Evolutionary conservation across 129 eudicot species (phyloP).

Genomic region (Ambrosia artemisiifolia): DNA sequence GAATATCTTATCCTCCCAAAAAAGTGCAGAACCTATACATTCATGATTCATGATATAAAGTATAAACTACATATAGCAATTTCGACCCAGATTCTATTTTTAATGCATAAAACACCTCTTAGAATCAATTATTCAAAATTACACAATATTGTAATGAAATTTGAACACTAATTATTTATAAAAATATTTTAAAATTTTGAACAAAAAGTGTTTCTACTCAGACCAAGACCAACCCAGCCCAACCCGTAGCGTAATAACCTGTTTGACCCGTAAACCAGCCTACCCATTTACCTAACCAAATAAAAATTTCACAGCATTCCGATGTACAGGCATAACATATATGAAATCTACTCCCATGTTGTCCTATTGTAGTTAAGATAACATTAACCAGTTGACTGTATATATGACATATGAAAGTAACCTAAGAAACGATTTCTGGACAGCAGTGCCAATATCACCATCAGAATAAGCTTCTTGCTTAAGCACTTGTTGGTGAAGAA

Average conservation of each 20-base stretch:
- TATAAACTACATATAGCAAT: too few relatives aligned
- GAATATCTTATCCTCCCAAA: too few relatives aligned
- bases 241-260: neutral
- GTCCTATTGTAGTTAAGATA: neutral
- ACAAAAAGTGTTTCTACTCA: neutral
- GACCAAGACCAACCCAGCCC: neutral
- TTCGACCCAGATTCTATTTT: too few relatives aligned
- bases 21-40: too few relatives aligned
- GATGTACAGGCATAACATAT: neutral
- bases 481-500: constrained; percentile 78
- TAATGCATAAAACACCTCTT: too few relatives aligned
- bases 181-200: neutral
- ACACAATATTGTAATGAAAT: too few relatives aligned
- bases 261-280: neutral
- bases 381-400: constrained; percentile 5
- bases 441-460: constrained; percentile 70
- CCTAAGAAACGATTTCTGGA: constrained; percentile 82
- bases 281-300: too few relatives aligned
- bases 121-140: too few relatives aligned
- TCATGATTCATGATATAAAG: too few relatives aligned
- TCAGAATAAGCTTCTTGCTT: constrained; percentile 60
- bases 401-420: constrained; percentile 22
- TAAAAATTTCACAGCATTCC: too few relatives aligned
- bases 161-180: too few relatives aligned
- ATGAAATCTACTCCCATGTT: neutral